Evolutionary conservation across 805 yeast genomes (phyloP), one percentile per base, ranked within the genome.

Genomic region (Wickerhamiella dianesei): DNA sequence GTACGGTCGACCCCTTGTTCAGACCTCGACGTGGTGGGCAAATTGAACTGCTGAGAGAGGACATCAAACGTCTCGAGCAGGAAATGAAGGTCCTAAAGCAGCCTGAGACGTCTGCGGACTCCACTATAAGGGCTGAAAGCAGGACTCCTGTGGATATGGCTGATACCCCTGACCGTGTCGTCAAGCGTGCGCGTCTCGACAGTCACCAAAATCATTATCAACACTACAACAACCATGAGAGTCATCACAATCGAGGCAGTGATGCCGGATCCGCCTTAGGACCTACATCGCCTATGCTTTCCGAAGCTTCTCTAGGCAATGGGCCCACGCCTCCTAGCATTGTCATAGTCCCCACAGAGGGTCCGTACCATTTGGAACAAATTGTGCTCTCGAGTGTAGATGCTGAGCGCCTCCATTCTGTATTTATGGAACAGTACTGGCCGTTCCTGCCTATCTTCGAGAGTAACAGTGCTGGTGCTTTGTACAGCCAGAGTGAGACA

Each of bases 1-100:
- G 96, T 67, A 89, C 82, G 56, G 83, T 88, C 20, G 95, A 88
- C 63, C 96, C 96, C 1, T 80, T 80, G 56, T 88, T 86, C 63
- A 74, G 87, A 58, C 96, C 96, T 3, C 80, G 84, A 56, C 87
- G 86, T 63, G 96, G 96, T 0, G 80, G 89, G 1, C 96, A 87
- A 62, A 79, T 87, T 21, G 95, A 86, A 56, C 73, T 80, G 46
- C 67, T 88, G 56, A 74, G 87, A 54, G 83, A 82, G 55, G 96
- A 88, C 55, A 87, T 86, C 4, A 88, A 82, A 58, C 89, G 81
- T 54, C 65, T 86, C 53, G 78, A 51, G 70, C 80, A 39, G 79
- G 82, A 66, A 78, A 82, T 55, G 85, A 80, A 57, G 71, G 73
- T 63, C 62, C 79, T 41, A 72, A 76, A 37, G 72, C 76, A 59